Conservation (phyloP, 73 alveolate genomes). For the Paramecium pentaurelia region DNA sequence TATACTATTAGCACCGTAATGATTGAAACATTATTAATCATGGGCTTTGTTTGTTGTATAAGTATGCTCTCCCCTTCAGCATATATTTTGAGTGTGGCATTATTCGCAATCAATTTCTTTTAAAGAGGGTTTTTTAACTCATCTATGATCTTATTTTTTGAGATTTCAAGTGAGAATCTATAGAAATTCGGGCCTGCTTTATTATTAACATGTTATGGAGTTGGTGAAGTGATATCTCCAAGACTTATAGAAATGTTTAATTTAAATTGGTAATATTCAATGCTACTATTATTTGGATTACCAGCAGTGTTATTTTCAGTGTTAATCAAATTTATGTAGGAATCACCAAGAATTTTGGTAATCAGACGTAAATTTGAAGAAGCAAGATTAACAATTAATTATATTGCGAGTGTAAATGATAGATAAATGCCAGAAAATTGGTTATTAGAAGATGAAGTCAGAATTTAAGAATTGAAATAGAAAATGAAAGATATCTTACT, state of each 20-base stretch:
- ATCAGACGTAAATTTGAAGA: neutral
- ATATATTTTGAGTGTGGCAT: neutral
- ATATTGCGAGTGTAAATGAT: neutral
- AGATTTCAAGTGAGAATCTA: neutral
- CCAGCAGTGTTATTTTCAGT: slow-evolving; percentile 14
- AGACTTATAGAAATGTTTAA: neutral
- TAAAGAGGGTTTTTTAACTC: slow-evolving; percentile 19
- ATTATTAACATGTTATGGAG: slow-evolving; percentile 11
- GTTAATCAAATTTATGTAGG: neutral
- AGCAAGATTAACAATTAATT: neutral
- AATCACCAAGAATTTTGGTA: slow-evolving; percentile 17
- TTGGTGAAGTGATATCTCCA: neutral
- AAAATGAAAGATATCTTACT: slow-evolving; percentile 5
- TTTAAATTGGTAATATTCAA: neutral
- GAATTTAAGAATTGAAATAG: neutral
- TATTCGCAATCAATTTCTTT: neutral
- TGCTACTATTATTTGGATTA: neutral
- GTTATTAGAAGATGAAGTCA: slow-evolving; percentile 26
- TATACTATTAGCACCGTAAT: neutral
- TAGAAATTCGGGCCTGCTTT: slow-evolving; percentile 2
- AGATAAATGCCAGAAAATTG: slow-evolving; percentile 33
- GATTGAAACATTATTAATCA: slow-evolving; percentile 5
- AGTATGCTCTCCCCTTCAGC: slow-evolving; percentile 3
- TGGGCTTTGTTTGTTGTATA: neutral
- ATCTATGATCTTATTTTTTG: slow-evolving; percentile 28